Percentiles rank a stretch among this genome's conserved stretches.
Conservation (phyloP, 1,139 yeast genomes). For the Saccharomycopsis crataegensis region DNA sequence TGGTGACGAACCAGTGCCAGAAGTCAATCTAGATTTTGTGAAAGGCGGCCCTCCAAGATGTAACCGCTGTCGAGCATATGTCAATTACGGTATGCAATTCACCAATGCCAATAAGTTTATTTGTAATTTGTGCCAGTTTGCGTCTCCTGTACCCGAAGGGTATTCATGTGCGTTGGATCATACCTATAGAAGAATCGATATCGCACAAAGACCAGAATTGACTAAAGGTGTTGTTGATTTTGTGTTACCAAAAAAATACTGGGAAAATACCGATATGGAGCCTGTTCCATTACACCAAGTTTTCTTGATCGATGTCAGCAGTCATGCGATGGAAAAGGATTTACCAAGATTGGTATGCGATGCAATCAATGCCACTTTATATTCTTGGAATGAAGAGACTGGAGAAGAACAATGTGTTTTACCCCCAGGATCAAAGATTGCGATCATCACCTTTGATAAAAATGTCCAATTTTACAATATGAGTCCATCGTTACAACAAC, state of each 20-base stretch:
- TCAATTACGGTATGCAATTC: constrained; percentile 68
- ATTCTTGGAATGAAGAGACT: constrained; percentile 20
- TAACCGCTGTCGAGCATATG: constrained; percentile 81
- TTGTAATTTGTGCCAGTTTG: constrained; percentile 84
- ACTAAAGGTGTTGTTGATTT: constrained; percentile 82
- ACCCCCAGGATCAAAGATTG: constrained; percentile 44
- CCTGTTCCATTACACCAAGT: constrained; percentile 51
- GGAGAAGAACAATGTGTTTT: constrained; percentile 20
- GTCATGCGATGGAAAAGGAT: constrained; percentile 54
- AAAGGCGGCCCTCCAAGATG: constrained; percentile 76
- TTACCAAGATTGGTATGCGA: constrained; percentile 64
- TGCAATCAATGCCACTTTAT: constrained; percentile 58
- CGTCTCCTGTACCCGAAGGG: constrained; percentile 62
- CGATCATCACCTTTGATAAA: constrained; percentile 73
- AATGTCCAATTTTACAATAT: constrained; percentile 70
- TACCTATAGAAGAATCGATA: constrained; percentile 51
- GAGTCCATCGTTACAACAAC: constrained; percentile 43
- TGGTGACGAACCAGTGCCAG: constrained; percentile 54
- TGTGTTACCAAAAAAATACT: constrained; percentile 67
- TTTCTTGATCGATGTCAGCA: constrained; percentile 69
- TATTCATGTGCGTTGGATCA: constrained; percentile 59
- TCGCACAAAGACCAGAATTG: constrained; percentile 64
- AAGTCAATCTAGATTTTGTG: constrained; percentile 49
- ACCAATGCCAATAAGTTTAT: constrained; percentile 56
- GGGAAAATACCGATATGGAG: constrained; percentile 25